Conservation (phyloP, 352 stramenopile genomes). For the Pythium inflatum region DNA sequence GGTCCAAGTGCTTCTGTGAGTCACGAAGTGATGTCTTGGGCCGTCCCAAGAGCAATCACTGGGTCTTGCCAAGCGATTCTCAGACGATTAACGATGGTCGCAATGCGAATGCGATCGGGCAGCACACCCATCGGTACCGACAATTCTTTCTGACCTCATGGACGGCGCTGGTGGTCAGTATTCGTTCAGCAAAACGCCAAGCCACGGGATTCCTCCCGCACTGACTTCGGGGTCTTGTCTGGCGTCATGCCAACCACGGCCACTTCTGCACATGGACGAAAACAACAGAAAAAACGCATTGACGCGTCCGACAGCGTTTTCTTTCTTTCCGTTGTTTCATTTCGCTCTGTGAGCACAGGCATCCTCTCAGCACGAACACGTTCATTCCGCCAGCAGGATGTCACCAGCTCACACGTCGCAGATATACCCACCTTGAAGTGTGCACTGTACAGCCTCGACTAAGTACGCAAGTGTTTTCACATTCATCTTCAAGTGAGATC, state of each 20-base stretch:
- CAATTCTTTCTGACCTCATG: not conserved
- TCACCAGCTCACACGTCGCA: too few species aligned
- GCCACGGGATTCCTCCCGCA: not conserved
- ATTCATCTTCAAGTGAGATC: not conserved
- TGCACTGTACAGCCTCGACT: not conserved
- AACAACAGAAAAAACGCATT: not conserved
- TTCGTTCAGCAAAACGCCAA: not conserved
- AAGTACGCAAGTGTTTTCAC: not conserved
- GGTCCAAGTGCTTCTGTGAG: too few species aligned
- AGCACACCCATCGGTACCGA: not conserved
- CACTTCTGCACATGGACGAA: not conserved
- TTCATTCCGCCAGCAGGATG: too few species aligned
- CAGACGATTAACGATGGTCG: too few species aligned
- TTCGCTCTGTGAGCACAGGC: not conserved
- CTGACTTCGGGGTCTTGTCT: not conserved
- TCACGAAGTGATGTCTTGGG: too few species aligned
- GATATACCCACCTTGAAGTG: not conserved
- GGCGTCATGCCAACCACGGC: too few species aligned
- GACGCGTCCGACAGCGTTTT: not conserved
- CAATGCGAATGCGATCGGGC: not conserved
- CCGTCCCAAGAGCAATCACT: too few species aligned
- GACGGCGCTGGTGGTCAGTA: not conserved
- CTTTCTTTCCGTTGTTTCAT: not conserved
- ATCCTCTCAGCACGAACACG: not conserved
- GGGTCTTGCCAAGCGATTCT: too few species aligned